phyloP scores from a whole-genome alignment of 1,284 basidiomycete genomes.

The Lentinula novae-zelandiae region DNA sequence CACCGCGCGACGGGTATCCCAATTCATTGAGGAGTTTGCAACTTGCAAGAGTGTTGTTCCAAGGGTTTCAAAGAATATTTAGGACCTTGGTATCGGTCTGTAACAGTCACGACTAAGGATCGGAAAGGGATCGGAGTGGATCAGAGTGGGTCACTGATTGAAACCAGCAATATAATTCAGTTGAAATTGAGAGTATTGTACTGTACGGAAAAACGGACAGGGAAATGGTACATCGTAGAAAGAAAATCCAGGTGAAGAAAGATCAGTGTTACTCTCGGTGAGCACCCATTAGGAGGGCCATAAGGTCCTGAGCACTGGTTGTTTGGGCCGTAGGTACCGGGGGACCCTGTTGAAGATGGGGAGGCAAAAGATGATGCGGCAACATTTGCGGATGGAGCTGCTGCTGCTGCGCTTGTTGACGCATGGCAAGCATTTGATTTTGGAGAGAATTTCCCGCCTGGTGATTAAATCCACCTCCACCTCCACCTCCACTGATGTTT shows the following conservation, averaged over 20 bases:
- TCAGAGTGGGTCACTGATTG: too few relatives aligned
- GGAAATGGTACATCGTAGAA: conserved; percentile 11
- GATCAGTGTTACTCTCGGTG: conserved; percentile 51
- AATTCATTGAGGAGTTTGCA: too few relatives aligned
- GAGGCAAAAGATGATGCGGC: conserved; percentile 47
- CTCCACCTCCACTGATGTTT: conserved; percentile 35
- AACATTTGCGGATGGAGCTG: conserved; percentile 55
- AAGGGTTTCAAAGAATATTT: too few relatives aligned
- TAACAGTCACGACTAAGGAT: neutral
- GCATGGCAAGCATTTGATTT: conserved; percentile 34
- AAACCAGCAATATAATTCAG: neutral
- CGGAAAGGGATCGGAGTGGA: neutral
- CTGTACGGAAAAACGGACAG: conserved; percentile 1
- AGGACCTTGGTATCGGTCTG: too few relatives aligned
- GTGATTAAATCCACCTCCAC: conserved; percentile 45
- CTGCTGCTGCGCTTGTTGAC: conserved; percentile 41
- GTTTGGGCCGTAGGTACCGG: conserved; percentile 43
- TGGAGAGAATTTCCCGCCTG: conserved; percentile 43
- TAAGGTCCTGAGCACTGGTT: conserved; percentile 61
- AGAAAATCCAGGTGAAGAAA: conserved; percentile 15
- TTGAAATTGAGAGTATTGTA: neutral
- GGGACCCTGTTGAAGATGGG: conserved; percentile 55
- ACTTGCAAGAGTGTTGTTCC: too few relatives aligned
- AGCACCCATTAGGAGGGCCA: conserved; percentile 72
- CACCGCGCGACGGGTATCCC: too few relatives aligned